Evolutionary conservation across 345 rosid genomes (phyloP).

Genomic region (Microcos paniculata): DNA sequence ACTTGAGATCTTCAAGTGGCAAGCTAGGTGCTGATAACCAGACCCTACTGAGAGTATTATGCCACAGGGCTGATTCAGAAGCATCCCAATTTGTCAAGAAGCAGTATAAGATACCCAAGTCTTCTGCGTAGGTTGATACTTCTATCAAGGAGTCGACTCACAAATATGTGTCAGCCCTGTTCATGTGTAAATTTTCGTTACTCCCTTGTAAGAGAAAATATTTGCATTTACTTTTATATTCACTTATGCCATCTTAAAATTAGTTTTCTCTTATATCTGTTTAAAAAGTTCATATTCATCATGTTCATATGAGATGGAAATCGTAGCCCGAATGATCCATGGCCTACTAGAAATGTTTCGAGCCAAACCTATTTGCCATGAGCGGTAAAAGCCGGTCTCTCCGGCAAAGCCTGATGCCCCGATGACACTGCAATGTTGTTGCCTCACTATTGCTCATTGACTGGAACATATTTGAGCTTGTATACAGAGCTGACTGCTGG

Average conservation of each 20-base stretch:
- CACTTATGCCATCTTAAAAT: background rate
- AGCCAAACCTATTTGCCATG: background rate
- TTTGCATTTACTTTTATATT: slow-evolving; percentile 1
- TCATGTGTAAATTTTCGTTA: background rate
- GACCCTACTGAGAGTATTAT: slow-evolving; percentile 71
- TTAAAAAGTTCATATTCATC: background rate
- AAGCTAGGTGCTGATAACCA: slow-evolving; percentile 79
- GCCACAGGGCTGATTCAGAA: slow-evolving; percentile 87
- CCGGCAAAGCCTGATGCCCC: background rate
- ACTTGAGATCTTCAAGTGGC: slow-evolving; percentile 69
- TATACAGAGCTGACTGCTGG: background rate
- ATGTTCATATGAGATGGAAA: background rate
- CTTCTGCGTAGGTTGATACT: slow-evolving; percentile 35
- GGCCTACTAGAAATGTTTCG: background rate
- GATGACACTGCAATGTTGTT: background rate
- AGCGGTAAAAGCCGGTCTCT: background rate
- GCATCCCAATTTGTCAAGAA: slow-evolving; percentile 91
- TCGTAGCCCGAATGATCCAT: background rate
- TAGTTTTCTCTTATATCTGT: background rate
- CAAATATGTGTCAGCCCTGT: background rate
- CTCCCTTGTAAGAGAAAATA: background rate
- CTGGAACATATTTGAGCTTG: background rate
- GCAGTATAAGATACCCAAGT: slow-evolving; percentile 89
- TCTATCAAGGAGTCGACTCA: background rate
- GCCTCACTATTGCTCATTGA: background rate